These are phyloP conservation scores for Paxillus involutus DNA, from an alignment of 768 basidiomycete species.

Conservation along the genomic window DNA sequence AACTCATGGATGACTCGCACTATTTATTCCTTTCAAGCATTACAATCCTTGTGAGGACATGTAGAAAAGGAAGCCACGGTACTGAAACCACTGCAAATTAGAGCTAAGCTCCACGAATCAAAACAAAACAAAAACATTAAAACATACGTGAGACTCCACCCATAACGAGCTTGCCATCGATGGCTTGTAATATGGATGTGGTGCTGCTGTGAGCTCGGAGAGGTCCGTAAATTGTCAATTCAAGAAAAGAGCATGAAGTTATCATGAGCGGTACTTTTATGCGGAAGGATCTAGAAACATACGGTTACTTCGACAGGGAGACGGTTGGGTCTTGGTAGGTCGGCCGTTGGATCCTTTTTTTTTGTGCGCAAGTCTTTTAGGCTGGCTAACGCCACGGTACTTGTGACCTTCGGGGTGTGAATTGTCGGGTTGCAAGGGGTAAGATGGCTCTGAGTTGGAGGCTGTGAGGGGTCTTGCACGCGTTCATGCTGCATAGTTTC, in stretches of 20 bases:
- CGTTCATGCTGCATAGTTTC: background rate
- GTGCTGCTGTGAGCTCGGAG: background rate
- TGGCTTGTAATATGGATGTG: background rate
- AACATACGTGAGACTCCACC: background rate
- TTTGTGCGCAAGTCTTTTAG: background rate
- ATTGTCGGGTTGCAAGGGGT: too few species aligned
- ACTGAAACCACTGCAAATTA: too few species aligned
- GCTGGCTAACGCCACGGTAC: background rate
- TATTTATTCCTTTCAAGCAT: too few species aligned
- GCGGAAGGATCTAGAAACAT: slow-evolving; percentile 1
- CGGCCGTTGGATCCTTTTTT: background rate
- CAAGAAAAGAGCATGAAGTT: background rate
- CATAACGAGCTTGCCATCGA: background rate
- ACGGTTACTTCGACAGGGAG: background rate
- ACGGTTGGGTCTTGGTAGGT: background rate
- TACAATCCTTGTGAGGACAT: too few species aligned
- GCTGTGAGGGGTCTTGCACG: background rate
- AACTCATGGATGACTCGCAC: too few species aligned
- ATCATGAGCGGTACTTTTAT: background rate
- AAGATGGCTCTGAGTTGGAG: too few species aligned
- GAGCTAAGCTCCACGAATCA: too few species aligned
- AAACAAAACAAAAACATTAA: background rate
- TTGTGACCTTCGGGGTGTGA: background rate
- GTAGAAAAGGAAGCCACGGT: too few species aligned
- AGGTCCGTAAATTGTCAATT: background rate